These are phyloP conservation scores for Chalciporus sphaerocephalus DNA, from an alignment of 768 basidiomycete genomes.

Conservation along the genomic window DNA sequence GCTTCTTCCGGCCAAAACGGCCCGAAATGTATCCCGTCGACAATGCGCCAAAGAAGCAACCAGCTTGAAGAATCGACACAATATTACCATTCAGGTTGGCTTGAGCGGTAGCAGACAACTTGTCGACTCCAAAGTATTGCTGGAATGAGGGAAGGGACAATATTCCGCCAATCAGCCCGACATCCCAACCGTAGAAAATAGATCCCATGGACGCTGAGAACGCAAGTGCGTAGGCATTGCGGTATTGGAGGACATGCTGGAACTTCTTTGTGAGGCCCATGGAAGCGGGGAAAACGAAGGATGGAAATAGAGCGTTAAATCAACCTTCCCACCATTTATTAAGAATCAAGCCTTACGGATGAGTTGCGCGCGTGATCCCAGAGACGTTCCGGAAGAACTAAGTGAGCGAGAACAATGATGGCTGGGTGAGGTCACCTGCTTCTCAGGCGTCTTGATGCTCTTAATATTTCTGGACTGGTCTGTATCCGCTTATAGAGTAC, in stretches of 20 bases:
- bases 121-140: constrained; percentile 44
- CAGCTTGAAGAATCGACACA: constrained; percentile 47
- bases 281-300: background rate
- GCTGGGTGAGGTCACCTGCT: no score
- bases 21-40: constrained; percentile 38
- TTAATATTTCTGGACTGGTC: no score
- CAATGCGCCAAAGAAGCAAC: constrained; percentile 46
- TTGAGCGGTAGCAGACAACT: constrained; percentile 32
- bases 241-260: constrained; percentile 28
- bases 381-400: no score
- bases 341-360: no score
- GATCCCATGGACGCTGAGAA: constrained; percentile 45
- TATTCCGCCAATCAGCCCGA: constrained; percentile 48
- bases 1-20: constrained; percentile 44
- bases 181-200: constrained; percentile 49
- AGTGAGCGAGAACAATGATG: no score
- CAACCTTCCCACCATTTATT: background rate
- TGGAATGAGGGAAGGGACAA: constrained; percentile 44
- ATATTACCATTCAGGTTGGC: constrained; percentile 48
- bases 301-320: background rate
- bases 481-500: no score
- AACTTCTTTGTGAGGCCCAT: constrained; percentile 29
- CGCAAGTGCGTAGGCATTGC: constrained; percentile 45
- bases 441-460: no score
- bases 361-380: no score